Conservation (phyloP, 2,329 filamentous ascomycete species). For the Apiospora marii region DNA sequence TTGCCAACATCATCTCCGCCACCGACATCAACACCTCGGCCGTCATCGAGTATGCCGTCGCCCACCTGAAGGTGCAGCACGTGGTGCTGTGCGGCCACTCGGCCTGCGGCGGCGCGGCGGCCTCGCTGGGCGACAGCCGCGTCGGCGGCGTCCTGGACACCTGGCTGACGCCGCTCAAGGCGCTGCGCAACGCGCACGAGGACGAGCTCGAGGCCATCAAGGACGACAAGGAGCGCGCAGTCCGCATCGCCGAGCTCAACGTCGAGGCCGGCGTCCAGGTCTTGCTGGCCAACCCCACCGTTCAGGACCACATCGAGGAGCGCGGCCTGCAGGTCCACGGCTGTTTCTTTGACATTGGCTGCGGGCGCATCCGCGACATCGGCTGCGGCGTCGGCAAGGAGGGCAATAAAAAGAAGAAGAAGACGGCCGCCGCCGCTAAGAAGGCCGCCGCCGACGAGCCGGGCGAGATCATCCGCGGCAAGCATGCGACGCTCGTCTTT, state of each 20-base stretch:
- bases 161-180: constrained; percentile 61
- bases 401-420: constrained; percentile 21
- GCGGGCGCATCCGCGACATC: constrained; percentile 58
- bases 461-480: constrained; percentile 53
- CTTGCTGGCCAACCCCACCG: constrained; percentile 71
- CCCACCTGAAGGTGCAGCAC: constrained; percentile 74
- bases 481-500: constrained; percentile 61
- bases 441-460: constrained; percentile 28
- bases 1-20: constrained; percentile 81
- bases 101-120: constrained; percentile 71
- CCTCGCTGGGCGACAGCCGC: constrained; percentile 57
- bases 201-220: constrained; percentile 63
- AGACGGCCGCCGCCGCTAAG: constrained; percentile 3
- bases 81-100: constrained; percentile 76
- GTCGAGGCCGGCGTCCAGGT: constrained; percentile 73
- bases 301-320: constrained; percentile 75
- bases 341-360: constrained; percentile 72
- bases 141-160: constrained; percentile 62
- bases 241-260: constrained; percentile 78
- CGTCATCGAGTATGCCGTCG: constrained; percentile 83
- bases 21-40: constrained; percentile 78
- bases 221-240: constrained; percentile 61
- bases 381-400: constrained; percentile 49
- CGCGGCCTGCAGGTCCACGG: constrained; percentile 79
- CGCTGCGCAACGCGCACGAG: constrained; percentile 53